Base-by-base conservation (phyloP, 1,284 basidiomycete species). In the Heterobasidion annosum region DNA sequence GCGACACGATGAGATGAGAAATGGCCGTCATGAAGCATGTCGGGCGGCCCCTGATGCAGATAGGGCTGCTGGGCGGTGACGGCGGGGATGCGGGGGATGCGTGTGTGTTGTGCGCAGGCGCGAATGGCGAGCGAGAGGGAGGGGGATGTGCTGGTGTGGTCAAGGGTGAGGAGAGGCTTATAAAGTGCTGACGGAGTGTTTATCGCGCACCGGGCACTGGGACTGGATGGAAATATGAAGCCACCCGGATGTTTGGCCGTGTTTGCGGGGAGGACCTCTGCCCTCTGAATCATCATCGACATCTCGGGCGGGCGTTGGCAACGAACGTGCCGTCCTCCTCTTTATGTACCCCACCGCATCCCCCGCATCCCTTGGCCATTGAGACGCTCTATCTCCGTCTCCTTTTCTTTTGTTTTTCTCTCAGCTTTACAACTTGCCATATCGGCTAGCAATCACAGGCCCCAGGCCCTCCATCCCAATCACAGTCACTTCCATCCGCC, bases 11-110 rank as follows among this genome's bases (percentile, higher is more conserved):
- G 53, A 4, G 51, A 35, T 16, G 51, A 8, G 8, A 44, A 12
- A 19, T 52, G 35, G 40, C 50, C 50, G 53, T 58, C 56, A 52
- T 59, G 54, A 48, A 54, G 35, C 62, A 63, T 63, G 19, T 44
- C 49, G 35, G 13, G 34, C 33, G 15, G 25, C 33, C 45, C 35
- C 52, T 53, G 47, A 52, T 19, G 16, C 37, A 32, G 6, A 34
- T 47, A 15, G 42, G 12, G 42, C 16, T 47, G 47, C 15, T 13
- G 35, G 25, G 34, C 3, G 16, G 50, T 1, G 5, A 25, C 42
- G 34, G 37, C 16, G 13, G 34, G 46, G 47, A 9, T 18, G 18
- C 4, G 3, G 18, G 46, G 2, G 33, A 48, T 2, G 16, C 13
- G 33, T 18, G 25, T 13, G 25, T 33, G 9, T 3, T 3, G 49